Evolutionary conservation across 78 protist species (phyloP).

Genomic region (Thecamonas trahens): DNA sequence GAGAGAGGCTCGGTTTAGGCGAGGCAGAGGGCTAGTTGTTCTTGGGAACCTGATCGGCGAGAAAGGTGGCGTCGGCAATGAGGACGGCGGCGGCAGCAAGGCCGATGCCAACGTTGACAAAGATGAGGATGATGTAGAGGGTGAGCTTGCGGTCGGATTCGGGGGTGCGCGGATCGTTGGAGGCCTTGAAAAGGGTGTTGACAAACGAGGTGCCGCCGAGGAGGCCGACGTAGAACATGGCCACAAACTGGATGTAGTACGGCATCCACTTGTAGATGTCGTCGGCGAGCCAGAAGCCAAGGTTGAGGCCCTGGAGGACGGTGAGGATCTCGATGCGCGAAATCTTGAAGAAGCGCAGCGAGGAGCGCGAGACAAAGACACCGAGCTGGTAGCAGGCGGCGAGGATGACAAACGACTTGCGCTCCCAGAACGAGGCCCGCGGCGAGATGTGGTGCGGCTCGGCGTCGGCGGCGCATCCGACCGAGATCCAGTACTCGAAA

Average conservation of each 20-base stretch:
- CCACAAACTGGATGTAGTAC: slow-evolving; percentile 31
- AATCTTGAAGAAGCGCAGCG: slow-evolving; percentile 45
- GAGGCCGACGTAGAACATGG: slow-evolving; percentile 68
- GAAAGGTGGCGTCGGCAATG: slow-evolving; percentile 48
- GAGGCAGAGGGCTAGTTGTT: too few relatives aligned
- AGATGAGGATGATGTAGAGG: slow-evolving; percentile 47
- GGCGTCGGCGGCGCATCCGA: slow-evolving; percentile 44
- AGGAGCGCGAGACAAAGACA: slow-evolving; percentile 62
- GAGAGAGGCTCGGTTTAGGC: too few relatives aligned
- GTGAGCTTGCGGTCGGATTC: slow-evolving; percentile 60
- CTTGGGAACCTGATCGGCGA: neutral
- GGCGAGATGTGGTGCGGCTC: neutral
- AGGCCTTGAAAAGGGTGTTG: slow-evolving; percentile 43
- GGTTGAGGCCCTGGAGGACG: slow-evolving; percentile 54
- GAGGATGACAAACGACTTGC: slow-evolving; percentile 32
- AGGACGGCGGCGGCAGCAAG: slow-evolving; percentile 23
- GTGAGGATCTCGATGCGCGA: slow-evolving; percentile 55
- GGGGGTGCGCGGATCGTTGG: slow-evolving; percentile 37
- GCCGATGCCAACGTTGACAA: slow-evolving; percentile 54
- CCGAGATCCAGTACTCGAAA: slow-evolving; percentile 43
- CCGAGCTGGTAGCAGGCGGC: slow-evolving; percentile 64
- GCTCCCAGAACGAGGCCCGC: slow-evolving; percentile 1
- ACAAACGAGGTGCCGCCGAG: slow-evolving; percentile 79
- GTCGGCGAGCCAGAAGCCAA: slow-evolving; percentile 44
- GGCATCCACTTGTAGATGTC: slow-evolving; percentile 2